Base-by-base conservation (phyloP, 306 rosid species). In the Glycine latifolia region DNA sequence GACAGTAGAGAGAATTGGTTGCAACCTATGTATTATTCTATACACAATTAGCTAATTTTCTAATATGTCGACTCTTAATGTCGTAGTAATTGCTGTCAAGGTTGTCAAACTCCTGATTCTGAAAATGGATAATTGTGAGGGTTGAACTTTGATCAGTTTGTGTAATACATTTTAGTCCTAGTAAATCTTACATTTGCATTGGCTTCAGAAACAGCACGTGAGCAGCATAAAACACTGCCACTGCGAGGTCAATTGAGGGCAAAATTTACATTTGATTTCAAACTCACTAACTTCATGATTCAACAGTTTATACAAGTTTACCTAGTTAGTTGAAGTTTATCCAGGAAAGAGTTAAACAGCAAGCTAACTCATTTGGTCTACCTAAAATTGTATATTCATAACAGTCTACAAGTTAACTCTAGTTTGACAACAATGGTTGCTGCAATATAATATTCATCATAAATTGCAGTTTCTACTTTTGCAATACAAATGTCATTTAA, bases 31-130 rank as follows among this genome's bases (percentile, higher is more conserved):
- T 14, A 17, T 59, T 10, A 31, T 75, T 8, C 6, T 59, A 17
- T 5, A 60, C 6, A 61, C 5, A 58, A 11, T 3, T 20, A 33
- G 44, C 41, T 12, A 53, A 59, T 59, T 43, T 10, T 39, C 14
- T 56, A 75, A 26, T 26, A 75, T 75, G 43, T 20, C 13, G 3
- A 5, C 58, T 75, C 4, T 14, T 58, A 58, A 75, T 59, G 55
- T 44, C 58, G 5, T 50, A 12, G 33, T 4, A 5, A 17, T 14
- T 13, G 17, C 4, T 41, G 44, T 41, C 17, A 14, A 53, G 44
- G 44, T 41, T 13, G 17, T 53, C 14, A 41, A 41, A 41, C 55
- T 50, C 56, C 15, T 52, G 14, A 13, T 52, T 12, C 14, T 52
- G 56, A 52, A 52, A 52, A 12, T 52, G 7, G 56, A 52, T 13